Evolutionary conservation across 106 monocot genomes (phyloP).

Genomic region (Hemerocallis citrina): DNA sequence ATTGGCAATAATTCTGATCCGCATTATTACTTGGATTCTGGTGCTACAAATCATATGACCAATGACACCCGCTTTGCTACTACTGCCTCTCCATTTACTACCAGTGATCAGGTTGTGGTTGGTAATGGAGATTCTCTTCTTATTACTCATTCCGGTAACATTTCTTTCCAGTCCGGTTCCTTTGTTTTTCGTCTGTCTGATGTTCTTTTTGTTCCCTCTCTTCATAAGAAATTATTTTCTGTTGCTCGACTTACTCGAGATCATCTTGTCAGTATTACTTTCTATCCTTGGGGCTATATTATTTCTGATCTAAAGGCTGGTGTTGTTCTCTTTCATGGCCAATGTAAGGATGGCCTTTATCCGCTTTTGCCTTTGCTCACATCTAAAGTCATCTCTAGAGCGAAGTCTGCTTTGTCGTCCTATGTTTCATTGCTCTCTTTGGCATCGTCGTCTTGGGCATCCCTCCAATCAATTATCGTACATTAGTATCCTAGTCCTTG

Average conservation of each 20-base stretch:
- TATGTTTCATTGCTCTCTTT: too few relatives aligned
- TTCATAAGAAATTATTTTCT: neutral
- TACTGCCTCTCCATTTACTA: neutral
- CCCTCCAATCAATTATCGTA: neutral
- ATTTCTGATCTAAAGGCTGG: neutral
- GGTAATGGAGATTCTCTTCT: neutral
- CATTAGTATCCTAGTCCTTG: neutral
- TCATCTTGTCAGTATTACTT: too few relatives aligned
- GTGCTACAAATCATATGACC: neutral
- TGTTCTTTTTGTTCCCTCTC: neutral
- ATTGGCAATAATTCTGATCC: neutral
- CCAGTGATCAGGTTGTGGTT: neutral
- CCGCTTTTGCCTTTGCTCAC: too few relatives aligned
- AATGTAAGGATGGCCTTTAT: neutral
- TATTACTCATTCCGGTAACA: neutral
- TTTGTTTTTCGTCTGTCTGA: neutral
- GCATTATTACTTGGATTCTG: neutral
- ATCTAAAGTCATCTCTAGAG: neutral
- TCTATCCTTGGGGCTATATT: neutral
- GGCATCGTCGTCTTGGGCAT: neutral
- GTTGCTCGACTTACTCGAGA: constrained; percentile 3
- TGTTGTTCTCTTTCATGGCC: neutral
- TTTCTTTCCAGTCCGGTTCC: neutral
- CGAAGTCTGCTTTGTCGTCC: too few relatives aligned
- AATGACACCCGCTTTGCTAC: neutral